phyloP scores from a whole-genome alignment of 1,284 basidiomycete genomes.

The Fomitopsis pinicola region DNA sequence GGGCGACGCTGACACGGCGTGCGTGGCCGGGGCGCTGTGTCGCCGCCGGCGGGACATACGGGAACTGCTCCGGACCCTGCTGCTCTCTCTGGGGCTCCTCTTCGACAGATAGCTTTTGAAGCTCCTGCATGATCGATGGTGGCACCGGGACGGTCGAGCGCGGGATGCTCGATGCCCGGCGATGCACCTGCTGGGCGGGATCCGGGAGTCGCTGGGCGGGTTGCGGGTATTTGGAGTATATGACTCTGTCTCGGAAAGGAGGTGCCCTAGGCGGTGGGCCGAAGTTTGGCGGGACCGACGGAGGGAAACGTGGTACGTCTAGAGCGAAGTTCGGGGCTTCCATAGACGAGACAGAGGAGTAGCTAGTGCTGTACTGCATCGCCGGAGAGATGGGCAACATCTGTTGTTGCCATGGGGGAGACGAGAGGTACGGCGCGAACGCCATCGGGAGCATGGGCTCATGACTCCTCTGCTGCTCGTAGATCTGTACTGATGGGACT shows the following conservation, averaged over 20 bases:
- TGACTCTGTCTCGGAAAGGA: background rate
- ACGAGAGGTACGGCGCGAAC: background rate
- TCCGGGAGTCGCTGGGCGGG: background rate
- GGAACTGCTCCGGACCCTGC: slow-evolving; percentile 16
- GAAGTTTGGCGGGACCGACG: background rate
- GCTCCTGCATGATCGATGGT: background rate
- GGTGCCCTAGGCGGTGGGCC: background rate
- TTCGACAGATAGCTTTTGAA: background rate
- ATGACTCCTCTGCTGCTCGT: background rate
- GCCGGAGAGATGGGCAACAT: background rate
- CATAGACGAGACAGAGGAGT: background rate
- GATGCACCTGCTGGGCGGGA: background rate
- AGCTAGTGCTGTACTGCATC: background rate
- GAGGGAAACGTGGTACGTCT: background rate
- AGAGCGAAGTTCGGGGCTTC: background rate
- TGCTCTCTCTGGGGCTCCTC: background rate
- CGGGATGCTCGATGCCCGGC: background rate
- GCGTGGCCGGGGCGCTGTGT: slow-evolving; percentile 22
- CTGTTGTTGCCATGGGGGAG: background rate
- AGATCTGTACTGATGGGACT: background rate
- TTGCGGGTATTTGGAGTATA: background rate
- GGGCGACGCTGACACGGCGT: slow-evolving; percentile 24
- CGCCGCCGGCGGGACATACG: slow-evolving; percentile 20
- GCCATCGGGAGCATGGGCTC: background rate
- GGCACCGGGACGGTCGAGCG: background rate